phyloP scores from a whole-genome alignment of 2,329 filamentous ascomycete genomes.

The Lasiodiplodia gonubiensis region DNA sequence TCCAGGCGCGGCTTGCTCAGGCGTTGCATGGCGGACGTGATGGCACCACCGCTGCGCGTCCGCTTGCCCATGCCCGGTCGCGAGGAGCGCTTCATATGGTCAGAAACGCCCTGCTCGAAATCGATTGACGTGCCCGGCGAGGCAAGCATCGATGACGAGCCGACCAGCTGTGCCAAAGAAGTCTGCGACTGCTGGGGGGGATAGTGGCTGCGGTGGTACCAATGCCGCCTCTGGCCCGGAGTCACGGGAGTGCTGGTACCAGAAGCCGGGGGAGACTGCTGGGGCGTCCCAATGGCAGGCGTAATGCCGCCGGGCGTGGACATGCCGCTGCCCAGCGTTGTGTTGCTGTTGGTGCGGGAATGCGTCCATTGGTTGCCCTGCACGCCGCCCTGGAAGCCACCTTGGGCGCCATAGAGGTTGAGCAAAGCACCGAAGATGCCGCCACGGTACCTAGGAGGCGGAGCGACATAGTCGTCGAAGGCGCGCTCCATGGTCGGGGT shows the following conservation, averaged over 20 bases:
- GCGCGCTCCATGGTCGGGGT: conserved; percentile 57
- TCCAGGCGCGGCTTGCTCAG: conserved; percentile 48
- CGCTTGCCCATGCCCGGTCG: conserved; percentile 45
- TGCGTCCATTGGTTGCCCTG: neutral
- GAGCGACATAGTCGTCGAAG: conserved; percentile 67
- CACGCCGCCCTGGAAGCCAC: conserved; percentile 1
- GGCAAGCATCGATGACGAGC: conserved; percentile 51
- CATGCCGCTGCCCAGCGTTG: conserved; percentile 15
- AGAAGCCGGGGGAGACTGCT: conserved; percentile 49
- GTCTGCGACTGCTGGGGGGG: conserved; percentile 45
- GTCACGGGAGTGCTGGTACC: conserved; percentile 49
- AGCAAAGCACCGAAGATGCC: conserved; percentile 76
- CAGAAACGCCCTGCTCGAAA: conserved; percentile 50
- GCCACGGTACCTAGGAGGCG: conserved; percentile 71
- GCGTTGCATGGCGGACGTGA: conserved; percentile 41
- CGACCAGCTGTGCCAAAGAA: conserved; percentile 52
- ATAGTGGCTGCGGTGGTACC: conserved; percentile 31
- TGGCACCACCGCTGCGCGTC: conserved; percentile 44
- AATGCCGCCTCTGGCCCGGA: conserved; percentile 31
- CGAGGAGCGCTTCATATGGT: conserved; percentile 45
- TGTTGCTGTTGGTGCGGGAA: conserved; percentile 17
- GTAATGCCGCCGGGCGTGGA: conserved; percentile 24
- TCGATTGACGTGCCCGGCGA: conserved; percentile 47
- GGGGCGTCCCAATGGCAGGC: conserved; percentile 42
- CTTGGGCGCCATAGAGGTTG: conserved; percentile 62